A percentile compares a stretch with the other conserved stretches of the same genome.
phyloP scores from a whole-genome alignment of 305 asterid species.

The Euphrasia arctica region DNA sequence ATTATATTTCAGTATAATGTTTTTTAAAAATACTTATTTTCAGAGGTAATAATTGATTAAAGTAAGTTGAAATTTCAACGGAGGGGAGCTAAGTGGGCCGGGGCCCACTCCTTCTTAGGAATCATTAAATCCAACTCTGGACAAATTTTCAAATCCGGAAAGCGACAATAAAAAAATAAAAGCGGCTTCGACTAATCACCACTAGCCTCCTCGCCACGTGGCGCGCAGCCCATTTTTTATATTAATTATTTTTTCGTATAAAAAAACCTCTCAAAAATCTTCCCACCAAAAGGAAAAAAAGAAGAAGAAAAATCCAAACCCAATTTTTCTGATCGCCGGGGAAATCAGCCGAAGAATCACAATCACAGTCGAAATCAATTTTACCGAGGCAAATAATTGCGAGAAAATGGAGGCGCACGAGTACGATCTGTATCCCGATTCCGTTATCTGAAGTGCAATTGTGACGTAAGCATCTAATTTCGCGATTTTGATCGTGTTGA shows the following conservation, averaged over 20 bases:
- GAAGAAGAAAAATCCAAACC: conserved; percentile 18
- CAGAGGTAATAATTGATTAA: background rate
- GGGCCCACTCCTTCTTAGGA: conserved; percentile 35
- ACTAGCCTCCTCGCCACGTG: conserved; percentile 32
- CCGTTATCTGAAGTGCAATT: conserved; percentile 37
- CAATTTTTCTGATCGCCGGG: conserved; percentile 23
- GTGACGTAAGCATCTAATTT: conserved; percentile 20
- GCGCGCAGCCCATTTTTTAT: conserved; percentile 31
- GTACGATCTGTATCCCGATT: conserved; percentile 46
- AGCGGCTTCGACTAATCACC: conserved; percentile 31
- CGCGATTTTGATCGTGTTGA: background rate
- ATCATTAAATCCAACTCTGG: conserved; percentile 57
- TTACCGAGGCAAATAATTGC: background rate
- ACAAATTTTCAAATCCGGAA: conserved; percentile 49
- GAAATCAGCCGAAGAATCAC: conserved; percentile 15
- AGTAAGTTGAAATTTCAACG: conserved; percentile 22
- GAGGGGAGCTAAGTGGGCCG: conserved; percentile 39
- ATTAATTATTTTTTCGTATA: background rate
- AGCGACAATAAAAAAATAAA: conserved; percentile 36
- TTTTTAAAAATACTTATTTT: background rate
- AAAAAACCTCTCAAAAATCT: conserved; percentile 32
- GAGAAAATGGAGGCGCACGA: conserved; percentile 64
- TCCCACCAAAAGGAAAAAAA: conserved; percentile 56
- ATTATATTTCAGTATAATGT: too few species aligned
- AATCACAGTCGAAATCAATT: background rate